These are phyloP conservation scores for Termitomyces sp. DNA, from an alignment of 768 basidiomycete genomes.

Conservation along the genomic window DNA sequence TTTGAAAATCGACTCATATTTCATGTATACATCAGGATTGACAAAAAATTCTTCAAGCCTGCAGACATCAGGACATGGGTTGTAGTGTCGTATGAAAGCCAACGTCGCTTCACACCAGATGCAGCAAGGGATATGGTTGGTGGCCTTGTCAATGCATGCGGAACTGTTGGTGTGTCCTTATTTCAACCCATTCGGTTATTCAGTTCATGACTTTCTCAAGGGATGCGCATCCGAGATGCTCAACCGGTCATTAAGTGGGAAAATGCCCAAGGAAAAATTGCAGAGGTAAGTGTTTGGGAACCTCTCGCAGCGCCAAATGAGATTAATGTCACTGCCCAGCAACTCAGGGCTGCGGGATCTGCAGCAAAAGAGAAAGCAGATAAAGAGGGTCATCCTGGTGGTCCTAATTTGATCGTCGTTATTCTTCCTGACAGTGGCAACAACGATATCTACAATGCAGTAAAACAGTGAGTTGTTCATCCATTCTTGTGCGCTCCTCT, in stretches of 20 bases:
- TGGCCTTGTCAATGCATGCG: slow-evolving; percentile 43
- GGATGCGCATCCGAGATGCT: slow-evolving; percentile 47
- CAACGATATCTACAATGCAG: slow-evolving; percentile 68
- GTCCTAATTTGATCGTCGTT: slow-evolving; percentile 59
- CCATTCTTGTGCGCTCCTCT: slow-evolving; percentile 9
- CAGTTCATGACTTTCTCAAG: slow-evolving; percentile 31
- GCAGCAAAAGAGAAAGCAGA: slow-evolving; percentile 34
- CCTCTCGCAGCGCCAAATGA: background rate
- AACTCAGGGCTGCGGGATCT: slow-evolving; percentile 47
- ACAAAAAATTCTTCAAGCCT: slow-evolving; percentile 60
- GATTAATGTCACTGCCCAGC: slow-evolving; percentile 14
- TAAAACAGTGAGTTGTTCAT: slow-evolving; percentile 63
- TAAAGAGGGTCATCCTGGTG: slow-evolving; percentile 22
- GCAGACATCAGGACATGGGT: slow-evolving; percentile 53
- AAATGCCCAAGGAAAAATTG: slow-evolving; percentile 54
- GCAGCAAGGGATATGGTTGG: slow-evolving; percentile 44
- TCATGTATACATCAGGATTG: slow-evolving; percentile 46
- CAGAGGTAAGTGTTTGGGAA: slow-evolving; percentile 21
- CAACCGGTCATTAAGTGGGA: slow-evolving; percentile 46
- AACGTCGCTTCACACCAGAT: slow-evolving; percentile 42
- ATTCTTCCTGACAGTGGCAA: slow-evolving; percentile 68
- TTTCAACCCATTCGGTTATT: slow-evolving; percentile 33
- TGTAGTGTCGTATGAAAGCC: slow-evolving; percentile 57
- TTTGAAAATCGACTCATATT: slow-evolving; percentile 34
- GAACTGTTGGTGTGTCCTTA: slow-evolving; percentile 50